Conservation (phyloP, 495 filamentous ascomycete genomes). For the Neurospora sp. region DNA sequence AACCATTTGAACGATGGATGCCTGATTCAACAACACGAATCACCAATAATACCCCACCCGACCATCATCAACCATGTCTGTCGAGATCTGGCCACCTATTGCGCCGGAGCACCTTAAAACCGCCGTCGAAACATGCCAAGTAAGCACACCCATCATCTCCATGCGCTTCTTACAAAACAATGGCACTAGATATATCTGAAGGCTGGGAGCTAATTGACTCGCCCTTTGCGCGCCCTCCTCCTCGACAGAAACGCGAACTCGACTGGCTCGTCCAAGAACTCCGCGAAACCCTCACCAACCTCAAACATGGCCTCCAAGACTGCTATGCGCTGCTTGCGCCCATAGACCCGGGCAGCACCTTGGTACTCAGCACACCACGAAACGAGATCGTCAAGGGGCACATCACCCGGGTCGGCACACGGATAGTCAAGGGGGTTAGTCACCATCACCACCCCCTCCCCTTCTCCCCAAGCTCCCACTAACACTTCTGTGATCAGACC, state of each 20-base stretch:
- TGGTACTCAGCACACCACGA: conserved; percentile 77
- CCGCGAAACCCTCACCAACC: conserved; percentile 60
- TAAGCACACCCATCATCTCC: conserved; percentile 23
- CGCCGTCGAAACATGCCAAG: conserved; percentile 58
- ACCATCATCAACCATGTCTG: conserved; percentile 47
- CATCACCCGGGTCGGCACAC: conserved; percentile 69
- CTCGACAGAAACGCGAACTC: conserved; percentile 67
- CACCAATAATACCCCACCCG: conserved; percentile 7
- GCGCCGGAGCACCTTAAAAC: conserved; percentile 50
- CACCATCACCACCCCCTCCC: background rate
- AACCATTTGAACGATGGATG: conserved; percentile 19
- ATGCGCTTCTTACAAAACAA: background rate
- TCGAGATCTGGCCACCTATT: conserved; percentile 67
- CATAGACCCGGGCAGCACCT: conserved; percentile 69
- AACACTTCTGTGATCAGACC: conserved; percentile 17
- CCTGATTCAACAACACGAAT: conserved; percentile 13
- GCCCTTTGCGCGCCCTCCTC: background rate
- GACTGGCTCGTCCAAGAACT: conserved; percentile 78
- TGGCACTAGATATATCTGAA: conserved; percentile 9
- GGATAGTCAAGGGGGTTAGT: conserved; percentile 67
- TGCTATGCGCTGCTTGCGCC: conserved; percentile 77
- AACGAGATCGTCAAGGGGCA: conserved; percentile 87
- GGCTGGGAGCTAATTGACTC: conserved; percentile 27
- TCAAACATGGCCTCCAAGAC: conserved; percentile 81
- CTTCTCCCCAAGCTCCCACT: too few relatives aligned